Evolutionary conservation across 257 asterid species (phyloP).

Genomic region (Petunia secreta): DNA sequence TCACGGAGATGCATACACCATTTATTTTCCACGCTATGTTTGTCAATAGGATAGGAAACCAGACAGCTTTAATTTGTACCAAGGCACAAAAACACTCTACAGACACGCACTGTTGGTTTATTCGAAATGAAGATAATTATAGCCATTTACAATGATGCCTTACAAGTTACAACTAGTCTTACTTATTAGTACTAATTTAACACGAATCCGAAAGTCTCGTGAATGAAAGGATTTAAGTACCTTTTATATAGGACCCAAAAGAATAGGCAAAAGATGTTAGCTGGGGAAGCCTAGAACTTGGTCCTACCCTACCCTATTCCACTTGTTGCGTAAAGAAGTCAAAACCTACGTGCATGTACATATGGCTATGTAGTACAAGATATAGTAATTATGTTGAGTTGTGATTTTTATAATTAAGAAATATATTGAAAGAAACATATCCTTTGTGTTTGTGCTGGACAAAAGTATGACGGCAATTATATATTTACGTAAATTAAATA

Average conservation of each 20-base stretch:
- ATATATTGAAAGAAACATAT: no score
- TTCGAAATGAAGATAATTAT: not conserved
- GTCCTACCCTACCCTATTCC: not conserved
- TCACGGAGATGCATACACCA: not conserved
- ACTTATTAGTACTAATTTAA: no score
- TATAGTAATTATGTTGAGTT: no score
- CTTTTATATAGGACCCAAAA: not conserved
- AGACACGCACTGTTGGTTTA: not conserved
- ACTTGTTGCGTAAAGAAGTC: not conserved
- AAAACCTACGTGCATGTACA: not conserved
- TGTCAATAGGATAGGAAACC: slow-evolving; percentile 21
- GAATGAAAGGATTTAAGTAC: not conserved
- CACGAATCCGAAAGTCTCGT: not conserved
- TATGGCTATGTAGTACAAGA: not conserved
- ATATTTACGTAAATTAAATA: no score
- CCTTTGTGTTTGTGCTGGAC: no score
- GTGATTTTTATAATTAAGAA: no score
- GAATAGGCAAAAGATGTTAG: not conserved
- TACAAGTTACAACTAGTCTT: no score
- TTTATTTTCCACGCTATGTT: not conserved
- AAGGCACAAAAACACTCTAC: not conserved
- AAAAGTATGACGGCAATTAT: no score
- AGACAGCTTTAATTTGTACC: slow-evolving; percentile 24
- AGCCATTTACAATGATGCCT: not conserved
- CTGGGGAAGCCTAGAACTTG: slow-evolving; percentile 13